These are phyloP conservation scores for Clonostachys byssicola DNA, from an alignment of 2,329 filamentous ascomycete species.

Conservation along the genomic window DNA sequence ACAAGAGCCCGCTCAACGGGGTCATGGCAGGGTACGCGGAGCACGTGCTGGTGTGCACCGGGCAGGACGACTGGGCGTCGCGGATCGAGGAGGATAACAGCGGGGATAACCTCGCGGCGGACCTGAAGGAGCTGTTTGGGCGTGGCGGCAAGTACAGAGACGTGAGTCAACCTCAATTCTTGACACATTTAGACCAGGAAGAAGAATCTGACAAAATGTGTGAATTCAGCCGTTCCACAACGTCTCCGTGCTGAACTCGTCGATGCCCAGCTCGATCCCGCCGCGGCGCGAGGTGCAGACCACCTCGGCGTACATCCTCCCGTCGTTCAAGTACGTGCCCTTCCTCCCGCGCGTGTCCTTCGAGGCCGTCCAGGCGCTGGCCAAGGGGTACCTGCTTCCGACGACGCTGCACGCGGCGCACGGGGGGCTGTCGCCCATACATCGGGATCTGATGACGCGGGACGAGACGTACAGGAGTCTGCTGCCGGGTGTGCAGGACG, in stretches of 20 bases:
- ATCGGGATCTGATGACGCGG: slow-evolving; percentile 45
- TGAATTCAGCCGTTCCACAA: slow-evolving; percentile 72
- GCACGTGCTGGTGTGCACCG: slow-evolving; percentile 81
- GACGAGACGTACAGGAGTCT: slow-evolving; percentile 47
- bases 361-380: slow-evolving; percentile 50
- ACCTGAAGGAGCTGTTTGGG: slow-evolving; percentile 67
- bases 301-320: slow-evolving; percentile 72
- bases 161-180: slow-evolving; percentile 39
- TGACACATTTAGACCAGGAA: background rate
- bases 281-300: slow-evolving; percentile 38
- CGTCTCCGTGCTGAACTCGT: slow-evolving; percentile 71
- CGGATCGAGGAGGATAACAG: slow-evolving; percentile 78
- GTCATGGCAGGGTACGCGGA: slow-evolving; percentile 76
- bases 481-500: slow-evolving; percentile 54
- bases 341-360: slow-evolving; percentile 61
- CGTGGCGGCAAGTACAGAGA: slow-evolving; percentile 63
- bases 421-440: slow-evolving; percentile 51
- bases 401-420: slow-evolving; percentile 58
- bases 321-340: slow-evolving; percentile 77
- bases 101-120: slow-evolving; percentile 62
- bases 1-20: slow-evolving; percentile 64
- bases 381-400: slow-evolving; percentile 64
- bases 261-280: slow-evolving; percentile 58
- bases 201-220: background rate
- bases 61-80: slow-evolving; percentile 74